phyloP scores from a whole-genome alignment of 768 basidiomycete genomes.

The Leccinum obscurum region DNA sequence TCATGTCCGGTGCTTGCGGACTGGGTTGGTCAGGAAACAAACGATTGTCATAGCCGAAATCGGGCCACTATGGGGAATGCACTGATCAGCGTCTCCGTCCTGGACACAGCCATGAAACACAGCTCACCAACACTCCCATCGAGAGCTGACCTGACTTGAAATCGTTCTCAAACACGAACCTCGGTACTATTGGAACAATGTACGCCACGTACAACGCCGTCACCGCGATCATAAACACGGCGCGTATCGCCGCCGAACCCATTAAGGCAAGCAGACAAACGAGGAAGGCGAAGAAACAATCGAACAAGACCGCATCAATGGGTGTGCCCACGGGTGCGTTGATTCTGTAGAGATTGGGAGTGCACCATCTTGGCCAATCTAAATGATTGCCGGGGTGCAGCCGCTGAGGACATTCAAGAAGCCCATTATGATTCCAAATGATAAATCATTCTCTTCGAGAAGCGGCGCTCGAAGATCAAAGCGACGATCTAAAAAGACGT shows the following conservation, averaged over 20 bases:
- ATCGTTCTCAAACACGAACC: slow-evolving; percentile 41
- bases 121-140: slow-evolving; percentile 40
- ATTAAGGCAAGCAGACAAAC: slow-evolving; percentile 47
- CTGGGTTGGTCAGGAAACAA: too few relatives aligned
- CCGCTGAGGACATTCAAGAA: too few relatives aligned
- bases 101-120: too few relatives aligned
- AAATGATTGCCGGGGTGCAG: too few relatives aligned
- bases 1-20: too few relatives aligned
- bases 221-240: slow-evolving; percentile 48
- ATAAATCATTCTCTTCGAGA: too few relatives aligned
- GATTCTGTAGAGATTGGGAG: slow-evolving; percentile 55
- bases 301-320: slow-evolving; percentile 47
- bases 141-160: slow-evolving; percentile 47
- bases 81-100: background rate
- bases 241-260: slow-evolving; percentile 52
- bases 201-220: slow-evolving; percentile 45
- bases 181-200: slow-evolving; percentile 45
- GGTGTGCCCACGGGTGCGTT: slow-evolving; percentile 40
- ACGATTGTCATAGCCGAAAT: too few relatives aligned
- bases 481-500: too few relatives aligned
- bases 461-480: too few relatives aligned
- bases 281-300: slow-evolving; percentile 12
- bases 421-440: too few relatives aligned
- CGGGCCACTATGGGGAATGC: too few relatives aligned
- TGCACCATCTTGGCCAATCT: slow-evolving; percentile 23